Evolutionary conservation across 768 basidiomycete genomes (phyloP), one percentile per base, ranked within the genome.

Genomic region (Lepiota venenata): DNA sequence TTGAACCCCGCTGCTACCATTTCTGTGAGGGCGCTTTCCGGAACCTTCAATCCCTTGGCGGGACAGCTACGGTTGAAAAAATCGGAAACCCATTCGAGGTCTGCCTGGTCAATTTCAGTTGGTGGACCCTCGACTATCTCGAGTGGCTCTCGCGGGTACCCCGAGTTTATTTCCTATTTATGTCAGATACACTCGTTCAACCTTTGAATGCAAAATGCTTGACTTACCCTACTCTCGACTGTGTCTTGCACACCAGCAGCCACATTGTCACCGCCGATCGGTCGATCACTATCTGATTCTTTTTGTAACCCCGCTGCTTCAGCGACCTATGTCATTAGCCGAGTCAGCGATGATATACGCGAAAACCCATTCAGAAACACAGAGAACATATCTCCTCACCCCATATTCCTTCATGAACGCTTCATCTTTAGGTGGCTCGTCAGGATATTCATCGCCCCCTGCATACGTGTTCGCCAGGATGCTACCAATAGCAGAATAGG

Each of bases 1-100:
- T 52, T 52, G 40, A 52, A 43, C 10, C 50, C 50, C 16, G 50
- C 50, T 11, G 42, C 50, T 7, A 52, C 41, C 41, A 44, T 21
- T 44, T 52, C 50, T 27, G 32, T 22, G 10, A 52, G 10, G 8
- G 44, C 14, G n/a, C 15, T 4, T 12, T n/a, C 12, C 22, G 50
- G 50, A 10, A 52, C n/a, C 18, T n/a, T 43, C 11, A 36, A 21
- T 2, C 42, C 32, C 10, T 9, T 18, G 14, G 3, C 9, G 32
- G 18, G 2, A 6, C 1, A 25, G 4, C 15, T 12, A 8, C 21
- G 9, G 15, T 52, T 52, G 41, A 52, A 52, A 18, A 52, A 43
- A 4, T 40, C 16, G 18, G 29, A 35, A 6, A 52, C 41, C 50
- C 50, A 52, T 32, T 35, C 16, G n/a, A 43, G 10, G 15, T 43